Percentiles rank a stretch among this genome's conserved stretches.
phyloP scores from a whole-genome alignment of 371 early-diverging fungal genomes.

The Mucor sp. region DNA sequence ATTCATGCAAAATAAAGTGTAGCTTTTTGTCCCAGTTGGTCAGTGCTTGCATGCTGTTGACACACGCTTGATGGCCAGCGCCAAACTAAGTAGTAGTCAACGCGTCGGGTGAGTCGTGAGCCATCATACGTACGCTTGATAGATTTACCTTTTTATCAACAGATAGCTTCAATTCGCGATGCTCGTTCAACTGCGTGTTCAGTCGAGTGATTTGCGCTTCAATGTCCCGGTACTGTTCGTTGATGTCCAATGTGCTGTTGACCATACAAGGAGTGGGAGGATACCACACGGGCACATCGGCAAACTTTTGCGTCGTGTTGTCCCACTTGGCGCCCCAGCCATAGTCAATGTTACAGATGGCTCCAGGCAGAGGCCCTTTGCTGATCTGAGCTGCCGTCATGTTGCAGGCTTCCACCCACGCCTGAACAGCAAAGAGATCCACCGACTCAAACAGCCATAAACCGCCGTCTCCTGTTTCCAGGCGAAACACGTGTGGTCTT shows the following conservation, averaged over 20 bases:
- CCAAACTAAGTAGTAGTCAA: background rate
- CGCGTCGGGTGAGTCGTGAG: no score
- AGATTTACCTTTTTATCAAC: slow-evolving; percentile 17
- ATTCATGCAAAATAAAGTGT: slow-evolving; percentile 16
- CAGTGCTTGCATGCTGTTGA: slow-evolving; percentile 15
- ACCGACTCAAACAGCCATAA: slow-evolving; percentile 37
- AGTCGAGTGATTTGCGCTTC: slow-evolving; percentile 8
- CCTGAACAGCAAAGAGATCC: slow-evolving; percentile 18
- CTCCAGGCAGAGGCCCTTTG: slow-evolving; percentile 33
- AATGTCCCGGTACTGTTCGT: slow-evolving; percentile 17
- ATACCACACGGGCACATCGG: slow-evolving; percentile 26
- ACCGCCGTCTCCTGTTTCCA: slow-evolving; percentile 32
- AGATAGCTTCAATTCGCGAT: slow-evolving; percentile 15
- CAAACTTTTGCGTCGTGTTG: background rate
- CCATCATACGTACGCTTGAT: no score
- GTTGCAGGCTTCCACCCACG: slow-evolving; percentile 33
- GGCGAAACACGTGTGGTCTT: slow-evolving; percentile 32
- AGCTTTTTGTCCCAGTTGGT: slow-evolving; percentile 24
- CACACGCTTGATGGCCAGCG: slow-evolving; percentile 1
- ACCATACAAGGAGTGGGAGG: slow-evolving; percentile 32
- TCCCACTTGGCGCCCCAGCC: slow-evolving; percentile 28
- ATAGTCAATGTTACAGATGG: slow-evolving; percentile 38
- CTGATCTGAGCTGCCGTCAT: slow-evolving; percentile 30
- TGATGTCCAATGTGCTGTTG: slow-evolving; percentile 10
- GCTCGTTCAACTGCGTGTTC: slow-evolving; percentile 14